Evolutionary conservation across 164 flowering plant species (phyloP).

Genomic region (Tinospora cordifolia): DNA sequence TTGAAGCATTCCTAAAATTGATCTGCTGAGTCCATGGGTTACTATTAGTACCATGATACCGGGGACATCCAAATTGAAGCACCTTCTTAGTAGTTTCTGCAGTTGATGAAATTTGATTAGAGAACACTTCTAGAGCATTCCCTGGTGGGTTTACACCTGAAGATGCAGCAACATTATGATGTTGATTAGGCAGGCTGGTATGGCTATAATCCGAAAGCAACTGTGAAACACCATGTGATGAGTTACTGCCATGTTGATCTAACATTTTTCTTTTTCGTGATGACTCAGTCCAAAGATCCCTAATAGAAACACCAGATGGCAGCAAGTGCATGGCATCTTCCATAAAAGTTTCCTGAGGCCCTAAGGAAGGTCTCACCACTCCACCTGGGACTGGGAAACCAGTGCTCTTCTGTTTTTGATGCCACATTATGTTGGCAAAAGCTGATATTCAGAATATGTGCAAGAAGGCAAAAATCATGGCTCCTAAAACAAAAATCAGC

Average conservation of each 20-base stretch:
- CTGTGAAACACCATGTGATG: constrained; percentile 9
- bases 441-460: neutral
- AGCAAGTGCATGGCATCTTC: constrained; percentile 6
- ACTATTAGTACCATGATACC: constrained; percentile 7
- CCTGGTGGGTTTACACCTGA: constrained; percentile 12
- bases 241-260: constrained; percentile 10
- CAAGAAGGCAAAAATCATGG: constrained; percentile 3
- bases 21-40: constrained; percentile 11
- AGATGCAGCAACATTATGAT: constrained; percentile 7
- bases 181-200: constrained; percentile 11
- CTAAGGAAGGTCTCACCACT: constrained; percentile 5
- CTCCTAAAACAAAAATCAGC: neutral
- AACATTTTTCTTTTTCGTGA: constrained; percentile 29
- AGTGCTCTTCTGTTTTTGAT: constrained; percentile 11
- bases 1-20: constrained; percentile 6
- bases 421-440: constrained; percentile 12
- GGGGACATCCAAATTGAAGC: constrained; percentile 14
- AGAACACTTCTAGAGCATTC: constrained; percentile 6
- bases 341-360: constrained; percentile 10
- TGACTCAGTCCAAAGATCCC: constrained; percentile 12
- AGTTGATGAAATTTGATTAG: constrained; percentile 7
- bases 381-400: constrained; percentile 3
- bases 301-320: constrained; percentile 15
- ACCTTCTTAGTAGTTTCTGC: constrained; percentile 4
- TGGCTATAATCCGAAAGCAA: constrained; percentile 7